phyloP scores from a whole-genome alignment of 768 basidiomycete genomes.

The Trichaptum fuscoviolaceum region DNA sequence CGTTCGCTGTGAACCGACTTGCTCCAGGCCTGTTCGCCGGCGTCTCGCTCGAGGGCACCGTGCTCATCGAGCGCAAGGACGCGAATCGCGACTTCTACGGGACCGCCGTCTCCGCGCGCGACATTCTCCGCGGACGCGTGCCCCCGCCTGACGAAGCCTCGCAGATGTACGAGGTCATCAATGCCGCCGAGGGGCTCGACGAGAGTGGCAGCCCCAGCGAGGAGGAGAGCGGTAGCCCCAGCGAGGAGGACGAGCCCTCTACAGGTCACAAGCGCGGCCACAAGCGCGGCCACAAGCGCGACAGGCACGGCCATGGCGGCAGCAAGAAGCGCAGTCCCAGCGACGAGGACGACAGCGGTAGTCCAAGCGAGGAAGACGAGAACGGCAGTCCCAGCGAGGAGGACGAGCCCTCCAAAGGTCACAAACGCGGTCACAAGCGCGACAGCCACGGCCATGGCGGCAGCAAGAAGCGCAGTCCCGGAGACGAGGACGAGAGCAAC shows the following conservation, averaged over 20 bases:
- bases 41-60: constrained; percentile 90
- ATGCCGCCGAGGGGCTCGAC: constrained; percentile 91
- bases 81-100: constrained; percentile 97
- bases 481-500: no score
- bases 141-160: constrained; percentile 97
- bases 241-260: constrained; percentile 75
- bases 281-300: no score
- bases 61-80: constrained; percentile 91
- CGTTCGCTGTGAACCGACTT: no score
- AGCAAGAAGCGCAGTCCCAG: no score
- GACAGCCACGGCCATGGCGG: constrained; percentile 40
- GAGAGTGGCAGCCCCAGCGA: constrained; percentile 77
- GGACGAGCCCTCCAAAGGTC: no score
- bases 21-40: constrained; percentile 96
- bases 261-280: no score
- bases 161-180: constrained; percentile 90
- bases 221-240: no score
- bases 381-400: no score
- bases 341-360: no score
- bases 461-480: no score
- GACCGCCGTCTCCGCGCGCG: constrained; percentile 78
- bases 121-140: constrained; percentile 89
- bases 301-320: constrained; percentile 40
- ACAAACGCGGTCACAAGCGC: no score
- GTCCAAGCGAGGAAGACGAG: no score